Base-by-base conservation (phyloP, 2,329 filamentous ascomycete genomes). In the Epichloe typhina region DNA sequence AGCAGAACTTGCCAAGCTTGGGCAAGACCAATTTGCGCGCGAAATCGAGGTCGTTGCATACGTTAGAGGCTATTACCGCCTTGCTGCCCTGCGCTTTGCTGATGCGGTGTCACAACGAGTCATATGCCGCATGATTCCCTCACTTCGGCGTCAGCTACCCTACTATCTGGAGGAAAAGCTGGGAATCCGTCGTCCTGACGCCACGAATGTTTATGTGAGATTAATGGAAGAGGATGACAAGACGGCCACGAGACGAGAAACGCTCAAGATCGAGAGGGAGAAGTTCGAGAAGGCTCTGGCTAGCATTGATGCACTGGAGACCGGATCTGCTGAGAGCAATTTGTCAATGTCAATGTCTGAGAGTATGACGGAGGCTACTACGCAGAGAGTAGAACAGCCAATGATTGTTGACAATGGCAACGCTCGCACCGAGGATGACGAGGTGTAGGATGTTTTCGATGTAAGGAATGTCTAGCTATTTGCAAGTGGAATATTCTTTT, bases 51-150 rank as follows among this genome's bases (percentile, higher is more conserved):
- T 84, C 0, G 76, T 84, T 0, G 73, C 80, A 0, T 79, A 80
- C 4, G 73, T 86, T 43, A 71, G 82, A 0, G 83, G 77, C 0
- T 89, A 88, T 62, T 89, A 89, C 59, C 72, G 78, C 45, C 75
- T 83, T 4, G 83, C 85, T 0, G 76, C 79, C 0, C 67, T 73
- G 36, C 75, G 84, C 1, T 84, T 88, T 57, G 72, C 80, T 0
- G 84, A 89, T 50, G 63, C 66, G 2, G 67, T 72, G 6, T 66
- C 70, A 1, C 68, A 77, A 23, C 67, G 72, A 46, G 63, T 77
- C 50, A 68, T 72, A 11, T 73, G 72, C 9, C 70, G 72, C 4
- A 68, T 76, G 60, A 67, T 78, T 5, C 74, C 74, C 0, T 61
- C 66, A 3, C 67, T 77, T 6, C 64, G 69, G 8, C 53, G 58